Percentiles rank a stretch among this genome's conserved stretches.
Evolutionary conservation across 768 basidiomycete genomes (phyloP).

Genomic region (Xerocomus brunneocitrinus): DNA sequence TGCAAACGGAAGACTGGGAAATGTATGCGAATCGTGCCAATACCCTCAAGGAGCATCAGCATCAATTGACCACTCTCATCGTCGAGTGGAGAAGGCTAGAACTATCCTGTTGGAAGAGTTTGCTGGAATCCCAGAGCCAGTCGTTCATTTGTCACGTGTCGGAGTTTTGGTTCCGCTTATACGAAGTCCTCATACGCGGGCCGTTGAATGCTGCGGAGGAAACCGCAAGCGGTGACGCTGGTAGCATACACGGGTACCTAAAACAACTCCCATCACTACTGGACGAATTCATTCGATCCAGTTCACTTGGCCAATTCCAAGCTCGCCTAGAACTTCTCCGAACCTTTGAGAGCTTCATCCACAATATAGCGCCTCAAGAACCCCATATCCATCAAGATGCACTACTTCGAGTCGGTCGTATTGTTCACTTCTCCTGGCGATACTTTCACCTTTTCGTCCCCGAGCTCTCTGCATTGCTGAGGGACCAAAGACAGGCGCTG

Average conservation of each 20-base stretch:
- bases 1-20: slow-evolving; percentile 95
- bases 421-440: slow-evolving; percentile 56
- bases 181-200: slow-evolving; percentile 71
- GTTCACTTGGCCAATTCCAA: slow-evolving; percentile 81
- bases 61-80: slow-evolving; percentile 63
- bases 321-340: slow-evolving; percentile 61
- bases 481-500: slow-evolving; percentile 50
- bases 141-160: slow-evolving; percentile 43
- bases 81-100: slow-evolving; percentile 91
- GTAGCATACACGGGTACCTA: slow-evolving; percentile 49
- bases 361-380: slow-evolving; percentile 33
- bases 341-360: slow-evolving; percentile 58
- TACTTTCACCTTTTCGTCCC: slow-evolving; percentile 63
- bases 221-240: slow-evolving; percentile 28
- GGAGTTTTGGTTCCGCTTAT: slow-evolving; percentile 90
- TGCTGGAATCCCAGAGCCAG: slow-evolving; percentile 68
- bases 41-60: slow-evolving; percentile 64
- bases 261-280: slow-evolving; percentile 68
- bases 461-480: slow-evolving; percentile 45
- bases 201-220: slow-evolving; percentile 45
- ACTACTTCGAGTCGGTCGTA: slow-evolving; percentile 47
- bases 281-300: slow-evolving; percentile 68
- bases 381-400: slow-evolving; percentile 25
- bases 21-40: slow-evolving; percentile 91
- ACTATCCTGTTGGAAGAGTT: slow-evolving; percentile 76